phyloP scores from a whole-genome alignment of 2,329 filamentous ascomycete species.

The Teratosphaeria destructans region DNA sequence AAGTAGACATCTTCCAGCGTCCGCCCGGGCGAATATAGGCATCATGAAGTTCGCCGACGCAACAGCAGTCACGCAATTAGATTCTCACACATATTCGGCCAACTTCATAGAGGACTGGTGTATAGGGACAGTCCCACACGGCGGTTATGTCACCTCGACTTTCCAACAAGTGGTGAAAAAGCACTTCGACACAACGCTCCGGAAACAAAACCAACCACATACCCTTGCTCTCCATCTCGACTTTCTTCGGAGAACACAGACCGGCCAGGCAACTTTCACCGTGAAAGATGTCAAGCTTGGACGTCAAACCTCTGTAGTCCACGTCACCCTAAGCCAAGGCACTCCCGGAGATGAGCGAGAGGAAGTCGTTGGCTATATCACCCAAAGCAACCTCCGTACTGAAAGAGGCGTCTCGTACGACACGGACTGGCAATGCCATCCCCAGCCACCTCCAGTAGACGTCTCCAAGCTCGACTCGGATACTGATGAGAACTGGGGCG shows the following conservation, averaged over 20 bases:
- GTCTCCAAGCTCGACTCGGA: conserved; percentile 32
- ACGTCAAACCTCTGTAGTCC: conserved; percentile 51
- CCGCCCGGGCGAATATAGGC: not conserved
- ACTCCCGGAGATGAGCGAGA: conserved; percentile 31
- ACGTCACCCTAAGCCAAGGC: conserved; percentile 47
- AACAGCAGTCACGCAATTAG: conserved; percentile 37
- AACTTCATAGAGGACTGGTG: conserved; percentile 50
- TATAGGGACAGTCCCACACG: conserved; percentile 60
- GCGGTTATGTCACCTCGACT: conserved; percentile 56
- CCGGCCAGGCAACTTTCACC: conserved; percentile 46
- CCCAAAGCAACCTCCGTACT: conserved; percentile 49
- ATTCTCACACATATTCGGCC: conserved; percentile 49
- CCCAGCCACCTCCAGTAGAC: conserved; percentile 33
- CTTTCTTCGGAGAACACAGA: conserved; percentile 54
- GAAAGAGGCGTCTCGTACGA: conserved; percentile 49
- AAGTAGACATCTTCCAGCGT: not conserved
- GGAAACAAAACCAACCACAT: conserved; percentile 49
- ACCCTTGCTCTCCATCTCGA: conserved; percentile 55
- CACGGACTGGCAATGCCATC: conserved; percentile 45
- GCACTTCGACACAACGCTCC: conserved; percentile 50
- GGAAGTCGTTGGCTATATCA: conserved; percentile 54
- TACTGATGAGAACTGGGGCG: conserved; percentile 39
- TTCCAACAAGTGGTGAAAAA: conserved; percentile 49
- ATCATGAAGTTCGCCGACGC: conserved; percentile 26
- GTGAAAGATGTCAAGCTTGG: conserved; percentile 57